Evolutionary conservation across 2,329 filamentous ascomycete species (phyloP), one percentile per base, ranked within the genome.

Genomic region (Metarhizium robertsii): DNA sequence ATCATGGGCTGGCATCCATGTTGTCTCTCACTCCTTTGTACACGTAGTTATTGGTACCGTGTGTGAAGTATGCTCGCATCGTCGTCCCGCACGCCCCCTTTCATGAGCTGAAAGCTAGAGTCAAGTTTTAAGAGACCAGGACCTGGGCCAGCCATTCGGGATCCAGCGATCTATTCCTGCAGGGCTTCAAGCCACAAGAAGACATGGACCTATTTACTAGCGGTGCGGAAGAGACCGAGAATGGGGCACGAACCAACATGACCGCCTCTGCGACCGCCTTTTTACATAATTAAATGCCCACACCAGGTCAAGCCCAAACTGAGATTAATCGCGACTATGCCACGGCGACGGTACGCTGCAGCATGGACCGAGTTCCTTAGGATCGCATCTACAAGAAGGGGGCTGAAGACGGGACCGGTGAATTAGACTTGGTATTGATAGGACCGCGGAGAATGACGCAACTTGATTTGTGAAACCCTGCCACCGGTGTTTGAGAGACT

Each of bases 171-270:
- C 18, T 29, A n/a, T 16, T 11, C 25, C 25, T 30, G 25, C 45
- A 48, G 30, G 25, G 38, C 38, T 18, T 38, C 25, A 34, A 53
- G 54, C 54, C 50, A 50, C 50, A 52, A 40, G 29, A 38, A 29
- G 16, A 25, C 20, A 25, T 25, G 20, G 20, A 18, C 20, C 45
- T 13, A 45, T 29, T n/a, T 46, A 20, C 20, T 53, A 55, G 54
- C 30, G 43, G 43, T 34, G 36, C 54, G 54, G 54, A 16, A 42
- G 43, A 36, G 47, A 32, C 54, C 54, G 54, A 52, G 54, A 49
- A 45, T 50, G 48, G 53, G 40, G 25, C 42, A 36, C 11, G 25
- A 29, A n/a, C 16, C 6, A 25, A 45, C 16, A 25, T 34, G 32
- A 25, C 25, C n/a, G n/a, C 14, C 30, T 14, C 25, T 43, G 40